Evolutionary conservation across 1,139 yeast species (phyloP).

Genomic region (Scheffersomyces titani): DNA sequence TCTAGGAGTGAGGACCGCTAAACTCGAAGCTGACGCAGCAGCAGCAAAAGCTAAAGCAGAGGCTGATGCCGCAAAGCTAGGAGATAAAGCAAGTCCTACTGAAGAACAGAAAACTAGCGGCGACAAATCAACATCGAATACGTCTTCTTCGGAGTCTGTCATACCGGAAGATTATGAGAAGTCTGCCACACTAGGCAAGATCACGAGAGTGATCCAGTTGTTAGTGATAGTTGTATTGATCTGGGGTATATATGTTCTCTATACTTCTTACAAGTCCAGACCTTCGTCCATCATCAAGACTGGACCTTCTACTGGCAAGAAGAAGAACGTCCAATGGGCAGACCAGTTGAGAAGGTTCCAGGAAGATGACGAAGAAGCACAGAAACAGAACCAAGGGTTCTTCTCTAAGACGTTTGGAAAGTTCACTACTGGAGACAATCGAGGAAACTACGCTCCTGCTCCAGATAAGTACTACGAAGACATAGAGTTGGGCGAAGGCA

Average conservation of each 20-base stretch:
- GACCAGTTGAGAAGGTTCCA: slow-evolving; percentile 47
- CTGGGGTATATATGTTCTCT: slow-evolving; percentile 46
- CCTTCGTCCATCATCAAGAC: slow-evolving; percentile 48
- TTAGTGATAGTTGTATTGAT: slow-evolving; percentile 40
- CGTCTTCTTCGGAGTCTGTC: neutral
- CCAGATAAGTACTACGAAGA: slow-evolving; percentile 26
- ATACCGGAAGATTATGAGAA: neutral
- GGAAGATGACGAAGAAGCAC: slow-evolving; percentile 29
- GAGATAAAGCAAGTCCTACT: neutral
- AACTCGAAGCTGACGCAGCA: slow-evolving; percentile 4
- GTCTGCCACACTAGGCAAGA: slow-evolving; percentile 22
- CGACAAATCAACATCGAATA: neutral
- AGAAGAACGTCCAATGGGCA: slow-evolving; percentile 62
- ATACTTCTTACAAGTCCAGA: slow-evolving; percentile 37
- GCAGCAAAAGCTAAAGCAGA: slow-evolving; percentile 2
- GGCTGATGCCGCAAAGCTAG: slow-evolving; percentile 1
- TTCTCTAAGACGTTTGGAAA: slow-evolving; percentile 42
- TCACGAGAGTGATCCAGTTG: slow-evolving; percentile 45
- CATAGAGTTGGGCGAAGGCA: slow-evolving; percentile 40
- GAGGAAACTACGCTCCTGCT: slow-evolving; percentile 30
- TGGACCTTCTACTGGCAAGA: slow-evolving; percentile 32
- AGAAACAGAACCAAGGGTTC: slow-evolving; percentile 26
- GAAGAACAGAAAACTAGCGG: neutral
- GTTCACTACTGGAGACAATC: slow-evolving; percentile 27
- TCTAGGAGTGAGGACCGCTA: slow-evolving; percentile 23